Base-by-base conservation (phyloP, 257 asterid genomes). In the Scutellaria barbata region DNA sequence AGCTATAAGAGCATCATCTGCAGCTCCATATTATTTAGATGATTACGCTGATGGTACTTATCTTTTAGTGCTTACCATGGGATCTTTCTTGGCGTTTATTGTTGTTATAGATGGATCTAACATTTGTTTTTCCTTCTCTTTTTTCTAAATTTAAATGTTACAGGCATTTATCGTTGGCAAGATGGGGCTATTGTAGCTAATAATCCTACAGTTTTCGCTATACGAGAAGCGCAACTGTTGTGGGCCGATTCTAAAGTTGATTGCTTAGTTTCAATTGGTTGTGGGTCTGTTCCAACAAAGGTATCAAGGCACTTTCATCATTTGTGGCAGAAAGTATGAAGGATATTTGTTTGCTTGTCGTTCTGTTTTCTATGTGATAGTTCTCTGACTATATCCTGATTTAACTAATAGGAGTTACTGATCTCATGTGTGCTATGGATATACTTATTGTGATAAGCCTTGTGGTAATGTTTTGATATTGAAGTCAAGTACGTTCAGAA, bases 111-210 rank as follows among this genome's bases (percentile, higher is more conserved):
- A 39, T 68, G 62, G 11, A 54, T 74, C 68, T 78, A 76, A 17
- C 41, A 12, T 67, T 65, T 78, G 66, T 62, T 63, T 72, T 77
- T 66, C n/a, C 48, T 62, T 48, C 37, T 66, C 57, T 77, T 72
- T 60, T 18, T 75, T 62, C 54, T 63, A 17, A 60, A 35, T 12
- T 61, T 69, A 40, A 66, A 72, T 63, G 80, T 68, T 25, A 14
- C 81, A 95, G 99, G 96, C 72, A 72, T 73, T 68, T 67, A 81
- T 80, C 98, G 98, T 77, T 95, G 96, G 96, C 99, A 92, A 87
- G 99, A 95, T 86, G 99, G 99, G 76, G 99, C 99, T 67, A 95
- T 95, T 80, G 98, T 95, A 48, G 99, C 99, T 45, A 95, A 95
- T 66, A 95, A 95, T 81, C 99, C 99, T 69, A 92, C 99, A 71